A percentile compares a stretch with the other conserved stretches of the same genome.
Evolutionary conservation across 768 basidiomycete genomes (phyloP).

Genomic region (Panaeolus papilionaceus): DNA sequence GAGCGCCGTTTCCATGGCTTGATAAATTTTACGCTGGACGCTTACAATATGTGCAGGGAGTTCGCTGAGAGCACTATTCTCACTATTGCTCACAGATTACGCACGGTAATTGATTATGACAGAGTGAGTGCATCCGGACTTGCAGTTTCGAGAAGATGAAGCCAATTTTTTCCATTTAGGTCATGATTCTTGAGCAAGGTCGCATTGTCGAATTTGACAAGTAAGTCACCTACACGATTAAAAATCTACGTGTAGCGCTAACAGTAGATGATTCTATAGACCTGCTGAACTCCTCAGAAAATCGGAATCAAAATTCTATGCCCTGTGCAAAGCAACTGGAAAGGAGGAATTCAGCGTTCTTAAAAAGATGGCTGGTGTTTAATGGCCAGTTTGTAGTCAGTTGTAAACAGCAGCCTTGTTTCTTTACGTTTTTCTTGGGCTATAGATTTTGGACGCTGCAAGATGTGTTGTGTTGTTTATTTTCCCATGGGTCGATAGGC

Average conservation of each 20-base stretch:
- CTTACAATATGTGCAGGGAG: constrained; percentile 49
- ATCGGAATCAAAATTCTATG: constrained; percentile 64
- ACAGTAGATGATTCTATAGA: constrained; percentile 29
- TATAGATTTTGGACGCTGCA: background rate
- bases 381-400: constrained; percentile 8
- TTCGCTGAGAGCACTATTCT: constrained; percentile 83
- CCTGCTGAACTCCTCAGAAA: constrained; percentile 63
- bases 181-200: constrained; percentile 81
- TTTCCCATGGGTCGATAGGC: constrained; percentile 2
- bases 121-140: constrained; percentile 48
- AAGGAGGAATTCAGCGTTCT: constrained; percentile 72
- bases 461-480: background rate
- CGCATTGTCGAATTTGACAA: constrained; percentile 79
- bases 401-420: background rate
- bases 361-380: constrained; percentile 67
- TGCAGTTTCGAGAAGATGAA: background rate
- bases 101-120: constrained; percentile 86
- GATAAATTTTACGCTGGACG: background rate
- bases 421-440: background rate
- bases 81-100: constrained; percentile 81
- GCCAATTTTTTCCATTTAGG: constrained; percentile 42
- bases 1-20: constrained; percentile 10
- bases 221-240: constrained; percentile 32
- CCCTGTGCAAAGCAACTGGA: constrained; percentile 77
- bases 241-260: background rate